Evolutionary conservation across 768 basidiomycete species (phyloP), one percentile per base, ranked within the genome.

Genomic region (Boletus rex-veris): DNA sequence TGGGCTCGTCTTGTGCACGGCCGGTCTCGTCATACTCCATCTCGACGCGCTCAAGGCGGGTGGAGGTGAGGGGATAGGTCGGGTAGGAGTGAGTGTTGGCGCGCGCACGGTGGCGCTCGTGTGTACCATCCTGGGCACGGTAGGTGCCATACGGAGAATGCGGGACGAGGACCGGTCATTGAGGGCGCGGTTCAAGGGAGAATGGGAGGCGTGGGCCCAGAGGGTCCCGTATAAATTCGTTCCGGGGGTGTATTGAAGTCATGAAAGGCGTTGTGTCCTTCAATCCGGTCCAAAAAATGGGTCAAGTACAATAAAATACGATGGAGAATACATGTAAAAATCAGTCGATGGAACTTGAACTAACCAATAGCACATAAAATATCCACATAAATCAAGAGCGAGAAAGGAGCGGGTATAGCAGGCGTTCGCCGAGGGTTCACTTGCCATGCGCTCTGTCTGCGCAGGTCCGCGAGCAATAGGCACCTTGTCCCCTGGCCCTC

Each of bases 141-240:
- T 59, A 2, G 52, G 57, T 4, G 60, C 55, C 7, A 7, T 64
- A 11, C 16, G 53, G 14, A 45, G 57, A 15, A 57, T 62, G 6
- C 7, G 14, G 3, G 48, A 37, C 10, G 63, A 64, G 42, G 63
- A 64, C 10, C 51, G 19, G 8, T 30, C 40, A 8, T 42, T 64
- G 36, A 57, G 16, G 9, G 41, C 24, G 5, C 55, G 54, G 41
- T 64, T 64, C 51, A 54, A 53, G 28, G 51, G n/a, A 14, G 55
- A 64, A 31, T 64, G 63, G 63, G 63, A 54, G 31, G 58, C 62
- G 1, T 84, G 79, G 78, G 75, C 74, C 7, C 54, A 54, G 42
- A 65, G 55, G 37, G 81, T 83, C 11, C 77, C 72, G 9, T 80
- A 76, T 50, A 79, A 64, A 50, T 65, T 84, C 30, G 58, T 83